Base-by-base conservation (phyloP, 441 rosid species). In the Erodium chrysanthum region DNA sequence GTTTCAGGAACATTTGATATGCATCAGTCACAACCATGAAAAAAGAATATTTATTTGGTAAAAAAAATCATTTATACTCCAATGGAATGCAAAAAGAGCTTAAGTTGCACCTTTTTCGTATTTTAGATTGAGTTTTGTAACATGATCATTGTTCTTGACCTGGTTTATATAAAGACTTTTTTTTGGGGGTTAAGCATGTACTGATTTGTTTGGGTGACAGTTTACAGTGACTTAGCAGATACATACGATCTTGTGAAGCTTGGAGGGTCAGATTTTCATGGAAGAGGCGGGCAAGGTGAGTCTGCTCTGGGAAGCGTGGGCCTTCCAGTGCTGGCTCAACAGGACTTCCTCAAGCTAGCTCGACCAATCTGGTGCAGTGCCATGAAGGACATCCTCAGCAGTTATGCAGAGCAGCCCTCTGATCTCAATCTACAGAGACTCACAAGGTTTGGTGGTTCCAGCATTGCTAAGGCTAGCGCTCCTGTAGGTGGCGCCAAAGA, bases 221-320 rank as follows among this genome's bases (percentile, higher is more conserved):
- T 76, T 58, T 93, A 81, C 79, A 84, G 86, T 8, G 91, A 88
- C 71, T 74, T 93, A 69, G 97, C 98, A 0, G 96, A 93, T 74
- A 72, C 87, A 37, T 77, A 86, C 21, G 82, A 78, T 66, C 91
- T 93, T 66, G 61, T 93, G 71, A 93, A 93, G 87, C 84, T 93
- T 11, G 98, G 98, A 72, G 98, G 98, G 3, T 86, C 98, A 22
- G 98, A 93, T 84, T 93, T 75, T 75, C 98, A 93, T 35, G 98
- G 90, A 65, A 84, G 72, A 81, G 96, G 95, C 6, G 92, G 96
- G 63, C 83, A 85, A 5, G 65, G 80, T 14, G 97, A 93, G 68
- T 85, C 93, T 4, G 96, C 85, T 68, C 74, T 88, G 1, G 97
- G 98, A 66, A 86, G 95, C 6, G 96, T 89, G 22, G 84, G 84